Percentiles rank a stretch among this genome's conserved stretches.
Conservation (phyloP, 2,329 filamentous ascomycete genomes). For the Sporothrix pseudoabietina region DNA sequence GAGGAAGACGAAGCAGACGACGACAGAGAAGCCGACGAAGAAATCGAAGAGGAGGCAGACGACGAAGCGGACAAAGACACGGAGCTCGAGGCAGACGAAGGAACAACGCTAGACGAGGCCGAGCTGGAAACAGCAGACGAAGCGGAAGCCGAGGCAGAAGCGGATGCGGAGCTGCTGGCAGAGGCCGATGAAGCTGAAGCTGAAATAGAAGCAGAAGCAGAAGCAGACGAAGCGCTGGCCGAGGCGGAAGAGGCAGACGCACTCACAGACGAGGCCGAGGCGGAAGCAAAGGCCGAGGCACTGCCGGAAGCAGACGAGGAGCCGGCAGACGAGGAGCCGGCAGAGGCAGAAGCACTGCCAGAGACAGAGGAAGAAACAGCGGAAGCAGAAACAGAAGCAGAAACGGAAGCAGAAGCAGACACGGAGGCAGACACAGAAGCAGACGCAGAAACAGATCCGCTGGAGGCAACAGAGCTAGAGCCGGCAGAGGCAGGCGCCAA, state of each 20-base stretch:
- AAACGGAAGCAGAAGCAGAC: not conserved
- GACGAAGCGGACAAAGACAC: not conserved
- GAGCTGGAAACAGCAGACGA: not conserved
- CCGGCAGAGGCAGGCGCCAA: not conserved
- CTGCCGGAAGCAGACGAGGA: not conserved
- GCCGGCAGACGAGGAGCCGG: not conserved
- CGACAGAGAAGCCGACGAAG: not conserved
- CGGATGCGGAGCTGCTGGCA: not conserved
- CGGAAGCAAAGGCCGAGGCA: not conserved
- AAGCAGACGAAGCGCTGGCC: not conserved
- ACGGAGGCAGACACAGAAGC: not conserved
- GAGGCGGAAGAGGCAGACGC: not conserved
- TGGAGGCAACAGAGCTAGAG: not conserved
- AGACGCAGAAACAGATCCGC: not conserved
- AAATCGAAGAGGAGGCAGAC: constrained; percentile 7
- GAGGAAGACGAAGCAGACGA: not conserved
- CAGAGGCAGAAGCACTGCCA: not conserved
- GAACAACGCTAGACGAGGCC: not conserved
- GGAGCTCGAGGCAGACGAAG: not conserved
- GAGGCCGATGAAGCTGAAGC: not conserved
- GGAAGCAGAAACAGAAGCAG: not conserved
- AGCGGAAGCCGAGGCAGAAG: not conserved
- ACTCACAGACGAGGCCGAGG: not conserved
- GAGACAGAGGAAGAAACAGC: not conserved
- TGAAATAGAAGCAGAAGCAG: not conserved